These are phyloP conservation scores for Mycena galopus DNA, from an alignment of 768 basidiomycete genomes.

Conservation along the genomic window DNA sequence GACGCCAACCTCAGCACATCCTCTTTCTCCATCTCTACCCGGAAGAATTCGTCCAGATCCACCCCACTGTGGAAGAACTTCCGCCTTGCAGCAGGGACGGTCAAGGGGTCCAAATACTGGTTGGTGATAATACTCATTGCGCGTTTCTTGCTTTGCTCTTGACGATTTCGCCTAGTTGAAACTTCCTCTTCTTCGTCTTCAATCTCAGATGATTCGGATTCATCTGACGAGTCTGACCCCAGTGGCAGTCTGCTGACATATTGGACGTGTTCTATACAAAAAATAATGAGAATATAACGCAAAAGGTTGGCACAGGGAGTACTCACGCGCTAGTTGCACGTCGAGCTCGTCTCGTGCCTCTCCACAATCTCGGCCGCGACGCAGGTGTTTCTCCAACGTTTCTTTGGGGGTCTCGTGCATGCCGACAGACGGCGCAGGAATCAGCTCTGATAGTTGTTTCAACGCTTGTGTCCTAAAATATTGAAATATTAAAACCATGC, in stretches of 20 bases:
- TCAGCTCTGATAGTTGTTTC: constrained; percentile 59
- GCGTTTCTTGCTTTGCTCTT: constrained; percentile 50
- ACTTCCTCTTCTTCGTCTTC: constrained; percentile 21
- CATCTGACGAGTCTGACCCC: constrained; percentile 66
- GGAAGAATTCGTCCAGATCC: constrained; percentile 19
- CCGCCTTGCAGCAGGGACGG: constrained; percentile 53
- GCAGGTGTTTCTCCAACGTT: constrained; percentile 73
- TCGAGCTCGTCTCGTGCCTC: constrained; percentile 73
- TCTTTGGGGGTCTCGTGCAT: constrained; percentile 88
- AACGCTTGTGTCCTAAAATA: constrained; percentile 51
- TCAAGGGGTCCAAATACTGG: constrained; percentile 60
- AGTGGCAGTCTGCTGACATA: constrained; percentile 73
- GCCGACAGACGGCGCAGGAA: constrained; percentile 84
- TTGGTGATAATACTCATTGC: constrained; percentile 80
- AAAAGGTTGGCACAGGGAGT: neutral
- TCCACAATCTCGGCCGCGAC: constrained; percentile 63
- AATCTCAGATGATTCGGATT: constrained; percentile 53
- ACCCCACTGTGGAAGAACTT: constrained; percentile 68
- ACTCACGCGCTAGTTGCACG: constrained; percentile 50
- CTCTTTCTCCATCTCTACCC: constrained; percentile 15
- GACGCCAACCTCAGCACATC: constrained; percentile 15
- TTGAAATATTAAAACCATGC: neutral
- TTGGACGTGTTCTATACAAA: constrained; percentile 68
- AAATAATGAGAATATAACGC: neutral
- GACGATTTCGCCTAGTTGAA: constrained; percentile 39